These are phyloP conservation scores for Amanita muscaria DNA, from an alignment of 768 basidiomycete species.

Conservation along the genomic window DNA sequence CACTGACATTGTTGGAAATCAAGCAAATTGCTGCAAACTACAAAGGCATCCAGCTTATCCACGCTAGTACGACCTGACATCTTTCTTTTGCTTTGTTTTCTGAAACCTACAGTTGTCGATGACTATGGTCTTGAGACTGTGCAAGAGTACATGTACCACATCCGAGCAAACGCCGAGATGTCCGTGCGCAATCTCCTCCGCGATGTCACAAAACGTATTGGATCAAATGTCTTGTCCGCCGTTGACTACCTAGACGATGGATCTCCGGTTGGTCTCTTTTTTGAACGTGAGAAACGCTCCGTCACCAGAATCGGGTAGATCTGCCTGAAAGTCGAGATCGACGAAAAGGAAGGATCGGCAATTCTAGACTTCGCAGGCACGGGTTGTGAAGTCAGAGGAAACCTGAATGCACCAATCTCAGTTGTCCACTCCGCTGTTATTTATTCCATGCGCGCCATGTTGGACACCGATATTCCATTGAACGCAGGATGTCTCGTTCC, in stretches of 20 bases:
- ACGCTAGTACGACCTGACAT: slow-evolving; percentile 44
- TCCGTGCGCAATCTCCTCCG: slow-evolving; percentile 79
- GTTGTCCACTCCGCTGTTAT: slow-evolving; percentile 85
- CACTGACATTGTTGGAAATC: slow-evolving; percentile 6
- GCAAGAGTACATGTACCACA: slow-evolving; percentile 90
- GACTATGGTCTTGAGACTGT: slow-evolving; percentile 84
- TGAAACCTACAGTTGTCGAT: slow-evolving; percentile 49
- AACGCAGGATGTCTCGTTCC: slow-evolving; percentile 93
- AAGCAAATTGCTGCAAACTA: slow-evolving; percentile 94
- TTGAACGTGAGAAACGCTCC: background rate
- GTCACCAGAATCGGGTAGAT: slow-evolving; percentile 37
- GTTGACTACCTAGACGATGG: slow-evolving; percentile 86
- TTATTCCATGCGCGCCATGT: slow-evolving; percentile 84
- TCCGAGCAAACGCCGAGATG: slow-evolving; percentile 79
- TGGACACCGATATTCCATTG: slow-evolving; percentile 80
- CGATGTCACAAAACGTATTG: slow-evolving; percentile 62
- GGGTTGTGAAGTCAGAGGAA: slow-evolving; percentile 76
- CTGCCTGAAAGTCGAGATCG: slow-evolving; percentile 65
- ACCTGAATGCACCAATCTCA: slow-evolving; percentile 77
- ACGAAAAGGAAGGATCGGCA: slow-evolving; percentile 66
- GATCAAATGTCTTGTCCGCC: slow-evolving; percentile 55
- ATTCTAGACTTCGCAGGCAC: slow-evolving; percentile 81
- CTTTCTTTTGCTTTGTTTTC: slow-evolving; percentile 5
- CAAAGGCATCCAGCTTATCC: slow-evolving; percentile 82
- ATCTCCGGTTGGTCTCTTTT: slow-evolving; percentile 47